A percentile compares a stretch with the other conserved stretches of the same genome.
Evolutionary conservation across 495 filamentous ascomycete genomes (phyloP).

Genomic region (Chaetomium cochliodes): DNA sequence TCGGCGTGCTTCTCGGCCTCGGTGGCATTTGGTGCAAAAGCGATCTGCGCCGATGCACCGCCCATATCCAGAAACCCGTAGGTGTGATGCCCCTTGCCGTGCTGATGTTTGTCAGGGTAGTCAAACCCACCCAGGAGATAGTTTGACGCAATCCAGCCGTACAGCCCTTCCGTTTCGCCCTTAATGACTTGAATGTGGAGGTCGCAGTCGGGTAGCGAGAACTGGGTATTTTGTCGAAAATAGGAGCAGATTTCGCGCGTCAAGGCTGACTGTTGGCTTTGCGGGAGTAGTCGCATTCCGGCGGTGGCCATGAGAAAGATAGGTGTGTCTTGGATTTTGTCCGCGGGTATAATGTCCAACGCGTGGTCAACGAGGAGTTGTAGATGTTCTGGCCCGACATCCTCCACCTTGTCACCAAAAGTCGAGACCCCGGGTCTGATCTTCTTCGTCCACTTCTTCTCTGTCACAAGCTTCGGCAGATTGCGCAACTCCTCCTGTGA

Average conservation of each 20-base stretch:
- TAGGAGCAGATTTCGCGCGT: constrained; percentile 81
- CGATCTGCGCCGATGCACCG: constrained; percentile 94
- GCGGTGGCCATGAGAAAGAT: constrained; percentile 95
- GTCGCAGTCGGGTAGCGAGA: constrained; percentile 85
- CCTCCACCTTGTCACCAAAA: constrained; percentile 72
- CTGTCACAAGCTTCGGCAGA: constrained; percentile 76
- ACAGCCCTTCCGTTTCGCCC: constrained; percentile 95
- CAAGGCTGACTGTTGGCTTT: constrained; percentile 65
- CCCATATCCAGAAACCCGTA: constrained; percentile 99
- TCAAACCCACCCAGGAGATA: constrained; percentile 95
- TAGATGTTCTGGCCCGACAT: constrained; percentile 79
- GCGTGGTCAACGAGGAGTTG: constrained; percentile 79
- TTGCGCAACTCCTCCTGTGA: constrained; percentile 59
- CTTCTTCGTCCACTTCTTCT: constrained; percentile 89
- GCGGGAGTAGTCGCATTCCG: constrained; percentile 89
- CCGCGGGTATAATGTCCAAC: constrained; percentile 70
- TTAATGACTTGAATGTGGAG: constrained; percentile 92
- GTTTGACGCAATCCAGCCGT: constrained; percentile 99
- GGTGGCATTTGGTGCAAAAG: constrained; percentile 91
- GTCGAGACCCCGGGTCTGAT: constrained; percentile 89
- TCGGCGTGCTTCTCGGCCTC: constrained; percentile 88
- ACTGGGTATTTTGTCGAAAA: constrained; percentile 72
- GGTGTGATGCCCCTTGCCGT: constrained; percentile 87
- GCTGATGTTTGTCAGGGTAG: constrained; percentile 63
- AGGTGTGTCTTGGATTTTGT: constrained; percentile 78